Evolutionary conservation across 805 yeast genomes (phyloP).

Genomic region (Nematodospora valgi): DNA sequence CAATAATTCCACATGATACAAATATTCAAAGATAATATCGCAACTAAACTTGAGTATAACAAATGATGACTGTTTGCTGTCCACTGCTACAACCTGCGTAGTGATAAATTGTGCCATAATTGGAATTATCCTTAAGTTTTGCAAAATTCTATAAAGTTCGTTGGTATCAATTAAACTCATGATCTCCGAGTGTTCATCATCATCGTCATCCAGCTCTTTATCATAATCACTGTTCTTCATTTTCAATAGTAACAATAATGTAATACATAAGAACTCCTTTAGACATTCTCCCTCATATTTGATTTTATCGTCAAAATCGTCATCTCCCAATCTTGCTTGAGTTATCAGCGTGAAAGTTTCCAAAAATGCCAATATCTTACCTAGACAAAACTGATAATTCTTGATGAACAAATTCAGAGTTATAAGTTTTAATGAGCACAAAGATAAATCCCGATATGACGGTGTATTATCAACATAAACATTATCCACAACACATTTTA

Average conservation of each 20-base stretch:
- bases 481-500: slow-evolving; percentile 33
- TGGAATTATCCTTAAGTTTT: slow-evolving; percentile 22
- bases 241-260: slow-evolving; percentile 31
- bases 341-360: slow-evolving; percentile 20
- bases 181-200: slow-evolving; percentile 8
- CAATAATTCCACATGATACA: slow-evolving; percentile 32
- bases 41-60: slow-evolving; percentile 35
- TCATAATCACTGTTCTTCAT: slow-evolving; percentile 20
- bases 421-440: slow-evolving; percentile 31
- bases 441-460: slow-evolving; percentile 30
- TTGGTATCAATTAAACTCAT: slow-evolving; percentile 15
- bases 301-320: slow-evolving; percentile 10
- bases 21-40: slow-evolving; percentile 40
- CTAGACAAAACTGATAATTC: slow-evolving; percentile 33
- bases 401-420: slow-evolving; percentile 37
- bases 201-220: too few species aligned
- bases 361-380: slow-evolving; percentile 34
- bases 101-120: slow-evolving; percentile 29
- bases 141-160: slow-evolving; percentile 19
- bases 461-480: slow-evolving; percentile 16
- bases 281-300: slow-evolving; percentile 19
- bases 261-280: slow-evolving; percentile 34
- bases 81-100: slow-evolving; percentile 20
- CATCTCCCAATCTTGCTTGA: not conserved
- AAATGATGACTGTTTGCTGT: slow-evolving; percentile 21